A percentile compares a stretch with the other conserved stretches of the same genome.
Conservation (phyloP, 805 yeast genomes). For the Vanderwaltozyma polyspora region DNA sequence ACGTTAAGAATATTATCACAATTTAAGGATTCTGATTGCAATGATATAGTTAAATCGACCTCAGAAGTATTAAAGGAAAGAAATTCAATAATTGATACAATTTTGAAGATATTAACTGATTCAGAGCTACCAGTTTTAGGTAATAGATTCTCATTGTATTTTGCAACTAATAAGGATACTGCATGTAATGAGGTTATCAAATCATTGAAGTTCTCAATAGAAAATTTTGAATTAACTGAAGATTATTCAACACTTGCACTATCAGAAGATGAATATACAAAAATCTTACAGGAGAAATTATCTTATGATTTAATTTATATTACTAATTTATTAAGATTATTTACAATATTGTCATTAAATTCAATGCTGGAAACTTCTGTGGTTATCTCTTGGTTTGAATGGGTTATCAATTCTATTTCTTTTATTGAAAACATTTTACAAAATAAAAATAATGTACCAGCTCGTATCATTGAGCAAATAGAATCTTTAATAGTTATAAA, state of each 20-base stretch:
- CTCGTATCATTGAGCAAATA: constrained; percentile 18
- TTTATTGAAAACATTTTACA: background rate
- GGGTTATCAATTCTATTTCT: constrained; percentile 30
- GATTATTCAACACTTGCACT: background rate
- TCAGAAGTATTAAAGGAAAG: constrained; percentile 40
- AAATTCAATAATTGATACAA: constrained; percentile 35
- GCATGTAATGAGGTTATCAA: no score
- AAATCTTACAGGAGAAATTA: constrained; percentile 14
- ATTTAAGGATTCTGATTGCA: constrained; percentile 28
- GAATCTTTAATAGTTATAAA: constrained; percentile 39
- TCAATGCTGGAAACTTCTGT: constrained; percentile 24
- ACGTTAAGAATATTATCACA: constrained; percentile 32
- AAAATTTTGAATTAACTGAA: background rate
- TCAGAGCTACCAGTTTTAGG: constrained; percentile 15
- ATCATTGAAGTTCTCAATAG: no score
- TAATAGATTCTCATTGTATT: constrained; percentile 11
- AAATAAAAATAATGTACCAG: constrained; percentile 7
- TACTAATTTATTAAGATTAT: constrained; percentile 27
- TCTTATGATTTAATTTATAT: constrained; percentile 27
- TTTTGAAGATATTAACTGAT: constrained; percentile 23
- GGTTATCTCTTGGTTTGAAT: constrained; percentile 43
- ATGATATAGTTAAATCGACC: constrained; percentile 5
- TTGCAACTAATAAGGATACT: constrained; percentile 12
- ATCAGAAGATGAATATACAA: background rate
- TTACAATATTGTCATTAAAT: constrained; percentile 33